A percentile compares a stretch with the other conserved stretches of the same genome.
Conservation (phyloP, 208 protist genomes). For the Leishmania aethiopica region DNA sequence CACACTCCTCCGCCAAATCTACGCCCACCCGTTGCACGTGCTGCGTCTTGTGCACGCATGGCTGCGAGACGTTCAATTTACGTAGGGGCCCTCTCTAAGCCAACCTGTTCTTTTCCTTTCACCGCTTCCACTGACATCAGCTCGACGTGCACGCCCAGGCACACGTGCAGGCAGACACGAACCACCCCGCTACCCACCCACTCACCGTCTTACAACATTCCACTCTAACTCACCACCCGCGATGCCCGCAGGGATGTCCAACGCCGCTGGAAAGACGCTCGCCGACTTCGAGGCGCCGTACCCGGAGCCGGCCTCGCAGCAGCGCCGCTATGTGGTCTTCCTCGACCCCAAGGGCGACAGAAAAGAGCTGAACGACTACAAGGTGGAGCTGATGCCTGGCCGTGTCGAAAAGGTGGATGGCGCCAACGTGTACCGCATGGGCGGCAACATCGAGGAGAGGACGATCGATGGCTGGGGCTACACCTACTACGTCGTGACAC, state of each 20-base stretch:
- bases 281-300: constrained; percentile 73
- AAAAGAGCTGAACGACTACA: constrained; percentile 48
- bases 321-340: constrained; percentile 75
- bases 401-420: constrained; percentile 46
- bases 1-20: background rate
- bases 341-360: constrained; percentile 55
- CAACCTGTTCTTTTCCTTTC: background rate
- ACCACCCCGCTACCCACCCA: background rate
- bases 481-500: constrained; percentile 35
- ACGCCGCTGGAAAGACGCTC: constrained; percentile 28
- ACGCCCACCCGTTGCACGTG: background rate
- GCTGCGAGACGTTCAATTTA: background rate
- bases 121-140: too few relatives aligned
- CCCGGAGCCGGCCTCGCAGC: constrained; percentile 53
- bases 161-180: background rate
- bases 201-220: background rate
- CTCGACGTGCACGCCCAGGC: background rate
- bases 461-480: constrained; percentile 70
- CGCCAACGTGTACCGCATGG: constrained; percentile 45
- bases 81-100: background rate
- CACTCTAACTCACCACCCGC: background rate
- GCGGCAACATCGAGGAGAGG: constrained; percentile 54
- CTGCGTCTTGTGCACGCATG: background rate
- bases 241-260: constrained; percentile 6
- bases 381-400: constrained; percentile 72